Evolutionary conservation across 345 rosid species (phyloP).

Genomic region (Balakata baccata): DNA sequence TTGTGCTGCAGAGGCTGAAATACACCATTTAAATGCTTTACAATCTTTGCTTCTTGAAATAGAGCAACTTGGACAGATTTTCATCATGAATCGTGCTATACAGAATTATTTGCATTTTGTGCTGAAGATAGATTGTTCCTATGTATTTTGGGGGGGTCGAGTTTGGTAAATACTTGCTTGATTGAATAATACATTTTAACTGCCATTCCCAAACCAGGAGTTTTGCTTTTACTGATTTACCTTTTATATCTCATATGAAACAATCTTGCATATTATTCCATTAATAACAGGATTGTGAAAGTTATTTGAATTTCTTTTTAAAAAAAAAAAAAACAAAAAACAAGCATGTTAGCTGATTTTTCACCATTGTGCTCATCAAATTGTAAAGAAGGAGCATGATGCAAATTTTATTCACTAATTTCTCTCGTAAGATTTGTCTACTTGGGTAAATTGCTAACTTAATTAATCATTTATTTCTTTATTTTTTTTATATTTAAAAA

Average conservation of each 20-base stretch:
- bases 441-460: too few species aligned
- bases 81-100: too few species aligned
- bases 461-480: too few species aligned
- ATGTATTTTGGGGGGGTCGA: neutral
- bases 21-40: conserved; percentile 2
- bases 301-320: neutral
- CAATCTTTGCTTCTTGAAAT: conserved; percentile 1
- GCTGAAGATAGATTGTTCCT: too few species aligned
- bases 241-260: neutral
- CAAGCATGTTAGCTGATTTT: too few species aligned
- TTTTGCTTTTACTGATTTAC: neutral
- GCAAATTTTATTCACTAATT: too few species aligned
- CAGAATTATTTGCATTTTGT: too few species aligned
- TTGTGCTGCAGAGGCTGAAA: neutral
- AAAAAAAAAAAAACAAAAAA: too few species aligned
- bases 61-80: neutral
- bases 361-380: too few species aligned
- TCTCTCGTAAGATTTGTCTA: too few species aligned
- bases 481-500: too few species aligned
- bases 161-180: neutral
- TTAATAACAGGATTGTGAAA: neutral
- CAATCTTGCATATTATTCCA: neutral
- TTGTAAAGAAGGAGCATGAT: too few species aligned
- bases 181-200: neutral
- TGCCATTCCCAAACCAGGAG: neutral